Evolutionary conservation across 1,284 basidiomycete genomes (phyloP), one percentile per base, ranked within the genome.

Genomic region (Clitocybe nebularis): DNA sequence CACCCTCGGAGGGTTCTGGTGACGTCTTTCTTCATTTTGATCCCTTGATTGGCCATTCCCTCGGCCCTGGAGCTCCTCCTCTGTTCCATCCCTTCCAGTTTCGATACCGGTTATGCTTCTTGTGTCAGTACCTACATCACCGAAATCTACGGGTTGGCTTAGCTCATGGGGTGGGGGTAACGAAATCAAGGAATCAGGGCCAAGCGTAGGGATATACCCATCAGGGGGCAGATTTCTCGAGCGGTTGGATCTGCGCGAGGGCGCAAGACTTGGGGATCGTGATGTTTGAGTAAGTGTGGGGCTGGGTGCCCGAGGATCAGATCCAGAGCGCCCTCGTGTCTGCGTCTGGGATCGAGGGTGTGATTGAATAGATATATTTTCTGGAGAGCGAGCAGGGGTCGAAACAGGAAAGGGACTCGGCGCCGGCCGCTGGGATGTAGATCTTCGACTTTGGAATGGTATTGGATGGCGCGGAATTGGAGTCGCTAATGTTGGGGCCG

Each of bases 81-180:
- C 29, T 16, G 29, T 32, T 17, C 14, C 13, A 16, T 13, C 29
- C 14, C 19, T 17, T 32, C 11, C 29, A 14, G 29, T 22, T 44
- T 41, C 26, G 34, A 39, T 23, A 21, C 28, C 28, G n/a, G 39
- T 44, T 5, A 34, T 34, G 23, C 7, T 35, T 14, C 29, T 43
- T 26, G 20, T n/a, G n/a, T n/a, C n/a, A n/a, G n/a, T n/a, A n/a
- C n/a, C n/a, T n/a, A n/a, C n/a, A n/a, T n/a, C n/a, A 28, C 36
- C 14, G 7, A 56, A 44, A 16, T 53, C 49, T 1, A 64, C 49
- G 2, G 57, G 58, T 11, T 49, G 40, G 40, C 54, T 61, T 14
- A 68, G 45, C 43, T 64, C 67, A 44, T 69, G 66, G 1, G 69
- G 69, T 22, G 68, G 61, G 4, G 66, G 66, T 11, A 69, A 48